Percentiles rank a stretch among this genome's conserved stretches.
These are phyloP conservation scores for Thielaviopsis punctulata DNA, from an alignment of 2,329 filamentous ascomycete genomes.

Conservation along the genomic window DNA sequence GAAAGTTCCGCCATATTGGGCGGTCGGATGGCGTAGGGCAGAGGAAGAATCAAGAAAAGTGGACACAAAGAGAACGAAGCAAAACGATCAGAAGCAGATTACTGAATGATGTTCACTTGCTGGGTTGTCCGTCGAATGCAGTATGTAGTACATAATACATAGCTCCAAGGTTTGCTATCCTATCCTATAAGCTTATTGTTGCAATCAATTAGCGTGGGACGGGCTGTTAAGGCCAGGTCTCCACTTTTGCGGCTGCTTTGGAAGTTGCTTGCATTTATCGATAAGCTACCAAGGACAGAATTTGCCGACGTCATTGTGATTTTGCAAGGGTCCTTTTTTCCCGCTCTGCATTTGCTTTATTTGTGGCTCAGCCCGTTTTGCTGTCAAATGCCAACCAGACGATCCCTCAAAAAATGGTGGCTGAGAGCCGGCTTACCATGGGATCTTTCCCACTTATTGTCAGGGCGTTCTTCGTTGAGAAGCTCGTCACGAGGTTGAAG, in stretches of 20 bases:
- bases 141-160: neutral
- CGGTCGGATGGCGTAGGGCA: neutral
- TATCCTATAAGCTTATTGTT: neutral
- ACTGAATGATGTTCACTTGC: too few species aligned
- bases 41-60: too few species aligned
- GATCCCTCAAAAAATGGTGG: neutral
- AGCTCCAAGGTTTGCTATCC: too few species aligned
- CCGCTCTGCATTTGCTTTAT: neutral
- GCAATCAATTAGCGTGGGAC: neutral
- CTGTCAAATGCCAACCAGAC: neutral
- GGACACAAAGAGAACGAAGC: too few species aligned
- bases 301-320: neutral
- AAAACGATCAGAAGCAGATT: too few species aligned
- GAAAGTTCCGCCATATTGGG: slow-evolving; percentile 11
- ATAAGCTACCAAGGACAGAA: neutral
- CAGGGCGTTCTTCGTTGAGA: neutral
- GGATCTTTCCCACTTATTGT: neutral
- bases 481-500: neutral
- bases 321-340: neutral
- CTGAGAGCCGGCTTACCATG: neutral
- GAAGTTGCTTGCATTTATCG: neutral
- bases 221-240: neutral
- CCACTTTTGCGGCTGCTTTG: neutral
- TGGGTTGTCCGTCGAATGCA: too few species aligned
- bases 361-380: neutral